These are phyloP conservation scores for Marasmius sp. DNA, from an alignment of 1,284 basidiomycete species.

Conservation along the genomic window DNA sequence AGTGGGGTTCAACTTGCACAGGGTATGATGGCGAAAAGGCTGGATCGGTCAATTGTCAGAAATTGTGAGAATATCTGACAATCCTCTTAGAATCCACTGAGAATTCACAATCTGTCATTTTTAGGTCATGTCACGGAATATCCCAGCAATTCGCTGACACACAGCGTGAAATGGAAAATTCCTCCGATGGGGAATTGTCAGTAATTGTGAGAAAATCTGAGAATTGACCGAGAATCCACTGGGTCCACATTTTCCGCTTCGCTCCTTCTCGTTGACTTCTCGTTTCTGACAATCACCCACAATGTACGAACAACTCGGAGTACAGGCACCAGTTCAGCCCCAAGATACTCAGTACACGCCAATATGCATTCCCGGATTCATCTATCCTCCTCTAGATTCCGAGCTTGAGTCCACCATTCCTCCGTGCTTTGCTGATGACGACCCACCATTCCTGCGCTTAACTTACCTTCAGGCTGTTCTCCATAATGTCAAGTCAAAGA, in stretches of 20 bases:
- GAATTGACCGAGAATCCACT: neutral
- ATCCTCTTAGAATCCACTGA: too few relatives aligned
- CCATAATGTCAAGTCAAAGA: slow-evolving; percentile 14
- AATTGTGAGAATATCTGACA: too few relatives aligned
- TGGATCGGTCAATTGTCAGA: too few relatives aligned
- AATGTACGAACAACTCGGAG: neutral
- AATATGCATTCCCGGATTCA: neutral
- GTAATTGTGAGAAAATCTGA: neutral
- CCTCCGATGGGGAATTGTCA: neutral
- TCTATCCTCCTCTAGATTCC: neutral
- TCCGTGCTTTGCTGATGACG: neutral
- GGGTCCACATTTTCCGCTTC: neutral
- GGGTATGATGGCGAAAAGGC: too few relatives aligned
- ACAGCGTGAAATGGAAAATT: neutral
- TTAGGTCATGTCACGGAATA: too few relatives aligned
- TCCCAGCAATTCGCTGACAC: too few relatives aligned
- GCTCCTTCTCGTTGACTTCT: neutral
- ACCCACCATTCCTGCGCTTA: slow-evolving; percentile 12
- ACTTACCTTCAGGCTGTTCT: slow-evolving; percentile 20
- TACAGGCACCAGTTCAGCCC: neutral
- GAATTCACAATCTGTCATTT: too few relatives aligned
- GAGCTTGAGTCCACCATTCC: neutral
- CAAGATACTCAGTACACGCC: neutral
- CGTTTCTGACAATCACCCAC: neutral
- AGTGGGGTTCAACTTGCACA: too few relatives aligned